These are phyloP conservation scores for Arthrobotrys sinensis DNA, from an alignment of 2,329 filamentous ascomycete species.

Conservation along the genomic window DNA sequence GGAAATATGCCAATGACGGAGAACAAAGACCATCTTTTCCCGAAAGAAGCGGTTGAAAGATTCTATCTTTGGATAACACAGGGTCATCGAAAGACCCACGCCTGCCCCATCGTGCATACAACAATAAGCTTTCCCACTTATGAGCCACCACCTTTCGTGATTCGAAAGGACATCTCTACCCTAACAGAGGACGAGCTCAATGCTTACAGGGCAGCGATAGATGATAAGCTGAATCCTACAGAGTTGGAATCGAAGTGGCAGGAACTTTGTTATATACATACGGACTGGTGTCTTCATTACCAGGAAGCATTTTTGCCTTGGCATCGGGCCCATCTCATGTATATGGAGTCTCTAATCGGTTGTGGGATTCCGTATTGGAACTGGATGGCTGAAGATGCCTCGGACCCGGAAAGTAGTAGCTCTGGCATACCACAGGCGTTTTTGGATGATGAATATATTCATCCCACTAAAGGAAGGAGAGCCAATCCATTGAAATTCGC, in stretches of 20 bases:
- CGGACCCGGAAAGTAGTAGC: slow-evolving; percentile 26
- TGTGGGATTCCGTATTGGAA: slow-evolving; percentile 60
- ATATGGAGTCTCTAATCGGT: slow-evolving; percentile 52
- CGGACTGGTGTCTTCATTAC: slow-evolving; percentile 59
- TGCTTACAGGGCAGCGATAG: slow-evolving; percentile 42
- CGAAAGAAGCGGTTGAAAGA: slow-evolving; percentile 44
- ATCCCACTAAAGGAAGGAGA: slow-evolving; percentile 42
- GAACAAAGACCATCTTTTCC: slow-evolving; percentile 45
- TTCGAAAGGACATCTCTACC: slow-evolving; percentile 50
- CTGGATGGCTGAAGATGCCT: slow-evolving; percentile 42
- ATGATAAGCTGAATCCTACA: slow-evolving; percentile 35
- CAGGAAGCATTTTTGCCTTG: slow-evolving; percentile 59
- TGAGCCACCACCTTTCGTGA: slow-evolving; percentile 19
- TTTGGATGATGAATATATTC: slow-evolving; percentile 47
- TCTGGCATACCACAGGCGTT: slow-evolving; percentile 54
- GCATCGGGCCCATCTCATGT: slow-evolving; percentile 57
- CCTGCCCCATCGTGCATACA: slow-evolving; percentile 11
- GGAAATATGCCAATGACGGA: slow-evolving; percentile 54
- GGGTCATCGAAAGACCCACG: slow-evolving; percentile 22
- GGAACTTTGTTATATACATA: slow-evolving; percentile 50
- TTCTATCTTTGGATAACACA: slow-evolving; percentile 57
- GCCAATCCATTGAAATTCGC: slow-evolving; percentile 55
- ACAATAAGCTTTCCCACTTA: slow-evolving; percentile 28
- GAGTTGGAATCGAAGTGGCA: slow-evolving; percentile 46
- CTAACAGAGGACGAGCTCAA: slow-evolving; percentile 42